phyloP scores from a whole-genome alignment of 2,329 filamentous ascomycete species.

The Tolypocladium capitatum region DNA sequence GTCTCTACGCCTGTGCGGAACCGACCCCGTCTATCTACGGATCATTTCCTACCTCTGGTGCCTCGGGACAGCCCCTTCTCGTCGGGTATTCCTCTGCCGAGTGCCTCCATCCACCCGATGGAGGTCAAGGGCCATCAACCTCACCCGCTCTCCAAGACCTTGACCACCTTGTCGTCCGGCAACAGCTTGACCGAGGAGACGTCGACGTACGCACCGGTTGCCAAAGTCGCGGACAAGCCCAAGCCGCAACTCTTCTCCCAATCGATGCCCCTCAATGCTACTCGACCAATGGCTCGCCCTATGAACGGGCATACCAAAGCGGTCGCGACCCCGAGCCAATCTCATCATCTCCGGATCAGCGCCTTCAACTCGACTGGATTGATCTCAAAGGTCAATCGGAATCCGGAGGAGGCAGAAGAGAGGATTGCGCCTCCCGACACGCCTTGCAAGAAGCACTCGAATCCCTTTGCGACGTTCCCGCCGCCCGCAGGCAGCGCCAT shows the following conservation, averaged over 20 bases:
- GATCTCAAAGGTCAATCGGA: constrained; percentile 86
- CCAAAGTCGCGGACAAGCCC: constrained; percentile 13
- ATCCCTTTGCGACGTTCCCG: constrained; percentile 54
- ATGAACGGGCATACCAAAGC: constrained; percentile 15
- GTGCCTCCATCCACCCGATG: constrained; percentile 37
- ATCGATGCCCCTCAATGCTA: constrained; percentile 25
- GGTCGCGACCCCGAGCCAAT: constrained; percentile 32
- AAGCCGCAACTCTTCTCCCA: constrained; percentile 23
- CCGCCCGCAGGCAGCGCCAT: constrained; percentile 45
- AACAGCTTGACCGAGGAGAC: constrained; percentile 67
- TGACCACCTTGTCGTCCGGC: constrained; percentile 76
- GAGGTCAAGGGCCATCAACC: constrained; percentile 39
- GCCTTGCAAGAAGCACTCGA: constrained; percentile 77
- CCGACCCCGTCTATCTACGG: constrained; percentile 63
- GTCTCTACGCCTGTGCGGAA: constrained; percentile 45
- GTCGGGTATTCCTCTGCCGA: constrained; percentile 35
- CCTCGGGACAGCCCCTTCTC: constrained; percentile 53
- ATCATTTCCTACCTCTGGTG: constrained; percentile 58
- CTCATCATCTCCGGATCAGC: constrained; percentile 54
- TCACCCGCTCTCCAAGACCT: constrained; percentile 74
- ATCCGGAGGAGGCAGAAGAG: constrained; percentile 50
- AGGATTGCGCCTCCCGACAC: constrained; percentile 78
- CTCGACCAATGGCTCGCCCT: constrained; percentile 18
- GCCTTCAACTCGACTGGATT: constrained; percentile 92
- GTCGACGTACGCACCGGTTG: constrained; percentile 14